Evolutionary conservation across 23 red algal genomes (phyloP).

Genomic region (Gracilaria domingensis): DNA sequence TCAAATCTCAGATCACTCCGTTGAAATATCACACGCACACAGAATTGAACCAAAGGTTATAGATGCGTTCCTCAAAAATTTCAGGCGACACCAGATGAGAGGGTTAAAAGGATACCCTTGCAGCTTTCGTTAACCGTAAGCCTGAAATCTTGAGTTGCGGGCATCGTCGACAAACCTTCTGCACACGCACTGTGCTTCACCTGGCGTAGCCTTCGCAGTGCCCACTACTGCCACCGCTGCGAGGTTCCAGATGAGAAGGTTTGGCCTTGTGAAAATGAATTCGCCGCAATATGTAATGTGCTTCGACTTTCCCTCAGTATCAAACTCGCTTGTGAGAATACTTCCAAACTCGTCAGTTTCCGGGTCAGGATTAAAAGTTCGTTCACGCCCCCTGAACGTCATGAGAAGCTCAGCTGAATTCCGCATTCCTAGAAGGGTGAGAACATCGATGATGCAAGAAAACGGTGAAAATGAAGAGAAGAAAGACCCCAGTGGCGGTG

Average conservation of each 20-base stretch:
- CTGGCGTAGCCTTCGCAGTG: no score
- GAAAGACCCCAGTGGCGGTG: background rate
- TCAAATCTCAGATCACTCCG: no score
- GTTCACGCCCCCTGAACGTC: background rate
- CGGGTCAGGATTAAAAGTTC: background rate
- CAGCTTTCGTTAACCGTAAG: no score
- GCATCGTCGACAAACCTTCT: no score
- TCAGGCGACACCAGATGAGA: no score
- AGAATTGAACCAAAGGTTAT: no score
- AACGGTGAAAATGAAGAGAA: constrained; percentile 12
- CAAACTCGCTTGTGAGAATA: background rate
- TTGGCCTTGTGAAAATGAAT: background rate
- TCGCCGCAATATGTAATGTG: background rate
- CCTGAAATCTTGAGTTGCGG: no score
- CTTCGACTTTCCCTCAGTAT: background rate
- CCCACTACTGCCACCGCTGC: no score
- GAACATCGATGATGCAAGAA: background rate
- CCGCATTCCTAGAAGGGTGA: background rate
- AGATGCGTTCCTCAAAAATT: no score
- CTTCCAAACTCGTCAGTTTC: background rate
- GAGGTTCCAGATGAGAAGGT: background rate
- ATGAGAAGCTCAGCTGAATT: background rate
- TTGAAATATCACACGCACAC: no score
- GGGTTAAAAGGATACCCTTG: no score
- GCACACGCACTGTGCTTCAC: no score